Evolutionary conservation across 2,329 filamentous ascomycete species (phyloP).

Genomic region (Stagonosporopsis vannaccii): DNA sequence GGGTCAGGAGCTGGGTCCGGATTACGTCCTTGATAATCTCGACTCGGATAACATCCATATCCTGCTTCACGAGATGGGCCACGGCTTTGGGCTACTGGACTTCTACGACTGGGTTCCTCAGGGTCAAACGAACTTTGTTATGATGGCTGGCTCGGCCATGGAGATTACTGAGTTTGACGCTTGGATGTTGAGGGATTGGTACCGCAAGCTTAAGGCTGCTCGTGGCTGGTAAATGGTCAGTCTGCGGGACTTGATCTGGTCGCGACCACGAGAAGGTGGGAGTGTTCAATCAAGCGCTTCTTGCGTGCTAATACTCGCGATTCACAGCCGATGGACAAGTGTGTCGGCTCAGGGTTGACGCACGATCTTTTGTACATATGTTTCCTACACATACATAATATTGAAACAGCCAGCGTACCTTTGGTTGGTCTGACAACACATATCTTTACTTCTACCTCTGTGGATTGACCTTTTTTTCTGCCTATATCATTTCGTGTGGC

Average conservation of each 20-base stretch:
- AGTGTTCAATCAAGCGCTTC: background rate
- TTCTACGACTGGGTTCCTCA: slow-evolving; percentile 56
- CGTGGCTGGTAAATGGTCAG: slow-evolving; percentile 22
- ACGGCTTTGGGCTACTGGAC: slow-evolving; percentile 52
- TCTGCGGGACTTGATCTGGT: background rate
- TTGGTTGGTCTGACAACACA: background rate
- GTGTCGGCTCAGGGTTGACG: background rate
- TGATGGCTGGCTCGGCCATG: slow-evolving; percentile 55
- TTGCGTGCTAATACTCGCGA: background rate
- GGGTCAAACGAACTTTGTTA: slow-evolving; percentile 54
- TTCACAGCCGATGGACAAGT: slow-evolving; percentile 4
- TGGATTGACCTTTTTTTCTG: background rate
- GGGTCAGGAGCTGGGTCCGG: slow-evolving; percentile 52
- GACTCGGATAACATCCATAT: slow-evolving; percentile 53
- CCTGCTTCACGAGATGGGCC: slow-evolving; percentile 55
- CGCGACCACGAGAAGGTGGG: background rate
- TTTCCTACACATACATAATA: slow-evolving; percentile 4
- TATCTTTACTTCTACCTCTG: background rate
- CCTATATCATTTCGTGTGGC: background rate
- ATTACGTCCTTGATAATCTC: slow-evolving; percentile 54
- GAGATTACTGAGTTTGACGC: slow-evolving; percentile 58
- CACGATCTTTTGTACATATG: slow-evolving; percentile 4
- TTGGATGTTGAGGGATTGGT: slow-evolving; percentile 60
- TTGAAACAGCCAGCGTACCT: background rate
- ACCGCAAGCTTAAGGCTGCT: slow-evolving; percentile 44